Evolutionary conservation across 2,329 filamentous ascomycete genomes (phyloP).

Genomic region (Fusarium protoensiforme): DNA sequence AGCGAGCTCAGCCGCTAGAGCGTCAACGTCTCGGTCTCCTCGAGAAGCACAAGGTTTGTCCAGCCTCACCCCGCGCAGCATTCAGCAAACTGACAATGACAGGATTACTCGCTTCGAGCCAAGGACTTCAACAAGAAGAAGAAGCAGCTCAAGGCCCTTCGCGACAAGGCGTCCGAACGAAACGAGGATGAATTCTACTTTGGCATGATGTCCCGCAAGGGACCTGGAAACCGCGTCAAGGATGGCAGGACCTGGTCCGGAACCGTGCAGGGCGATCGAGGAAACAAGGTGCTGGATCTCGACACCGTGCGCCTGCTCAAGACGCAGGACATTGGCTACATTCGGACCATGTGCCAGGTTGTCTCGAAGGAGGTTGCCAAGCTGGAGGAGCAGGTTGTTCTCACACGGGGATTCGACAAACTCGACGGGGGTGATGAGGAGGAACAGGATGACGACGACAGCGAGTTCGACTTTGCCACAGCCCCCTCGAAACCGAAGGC

Average conservation of each 20-base stretch:
- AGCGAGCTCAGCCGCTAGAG: constrained; percentile 87
- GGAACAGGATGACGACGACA: constrained; percentile 46
- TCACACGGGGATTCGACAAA: constrained; percentile 53
- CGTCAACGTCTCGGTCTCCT: constrained; percentile 89
- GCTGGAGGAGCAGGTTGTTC: constrained; percentile 65
- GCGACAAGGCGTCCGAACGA: constrained; percentile 70
- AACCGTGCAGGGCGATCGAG: constrained; percentile 67
- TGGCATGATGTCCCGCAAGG: constrained; percentile 73
- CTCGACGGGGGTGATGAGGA: constrained; percentile 50
- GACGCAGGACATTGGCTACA: constrained; percentile 75
- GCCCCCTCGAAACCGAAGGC: constrained; percentile 44
- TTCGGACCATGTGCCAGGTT: constrained; percentile 71
- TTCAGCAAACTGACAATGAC: constrained; percentile 8
- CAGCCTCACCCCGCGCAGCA: constrained; percentile 10
- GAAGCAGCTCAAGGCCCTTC: constrained; percentile 66
- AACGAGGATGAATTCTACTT: constrained; percentile 82
- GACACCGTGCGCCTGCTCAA: constrained; percentile 73
- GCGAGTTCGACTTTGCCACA: constrained; percentile 47
- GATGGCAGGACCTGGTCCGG: constrained; percentile 65
- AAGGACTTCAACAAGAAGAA: constrained; percentile 76
- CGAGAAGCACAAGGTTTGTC: constrained; percentile 87
- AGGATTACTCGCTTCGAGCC: constrained; percentile 74
- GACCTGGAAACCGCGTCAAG: constrained; percentile 62
- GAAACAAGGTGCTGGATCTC: constrained; percentile 64
- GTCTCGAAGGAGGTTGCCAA: constrained; percentile 66